Conservation (phyloP, 345 rosid species). For the Fremontodendron californicum region DNA sequence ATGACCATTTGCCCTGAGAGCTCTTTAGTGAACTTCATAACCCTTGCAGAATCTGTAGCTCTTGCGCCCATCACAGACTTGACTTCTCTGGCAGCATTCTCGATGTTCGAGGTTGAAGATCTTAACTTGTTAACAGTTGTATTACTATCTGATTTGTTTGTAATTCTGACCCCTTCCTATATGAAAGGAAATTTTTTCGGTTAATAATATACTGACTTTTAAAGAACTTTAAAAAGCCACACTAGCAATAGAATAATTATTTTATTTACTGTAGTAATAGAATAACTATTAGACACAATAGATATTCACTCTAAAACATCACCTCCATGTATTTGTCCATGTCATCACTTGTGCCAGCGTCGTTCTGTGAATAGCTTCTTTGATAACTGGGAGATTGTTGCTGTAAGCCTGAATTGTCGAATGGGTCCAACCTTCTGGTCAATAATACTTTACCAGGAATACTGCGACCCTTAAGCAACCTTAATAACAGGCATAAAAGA, state of each 20-base stretch:
- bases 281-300: not conserved
- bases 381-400: conserved; percentile 54
- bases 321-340: conserved; percentile 50
- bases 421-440: conserved; percentile 70
- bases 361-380: conserved; percentile 71
- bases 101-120: conserved; percentile 42
- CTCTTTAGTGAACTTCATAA: conserved; percentile 76
- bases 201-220: not conserved
- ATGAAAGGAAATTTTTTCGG: conserved; percentile 6
- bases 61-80: conserved; percentile 62
- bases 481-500: conserved; percentile 21
- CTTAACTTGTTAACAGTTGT: conserved; percentile 43
- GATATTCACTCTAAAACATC: conserved; percentile 1
- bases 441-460: conserved; percentile 85
- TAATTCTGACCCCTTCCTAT: conserved; percentile 46
- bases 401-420: conserved; percentile 38
- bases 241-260: not conserved
- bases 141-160: conserved; percentile 36
- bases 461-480: conserved; percentile 88
- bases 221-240: not conserved
- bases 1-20: conserved; percentile 70
- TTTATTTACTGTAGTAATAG: not conserved
- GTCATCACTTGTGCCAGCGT: conserved; percentile 57
- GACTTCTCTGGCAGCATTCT: conserved; percentile 41
- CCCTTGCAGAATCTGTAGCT: conserved; percentile 85